Evolutionary conservation across 345 rosid species (phyloP).

Genomic region (Alliaria petiolata): DNA sequence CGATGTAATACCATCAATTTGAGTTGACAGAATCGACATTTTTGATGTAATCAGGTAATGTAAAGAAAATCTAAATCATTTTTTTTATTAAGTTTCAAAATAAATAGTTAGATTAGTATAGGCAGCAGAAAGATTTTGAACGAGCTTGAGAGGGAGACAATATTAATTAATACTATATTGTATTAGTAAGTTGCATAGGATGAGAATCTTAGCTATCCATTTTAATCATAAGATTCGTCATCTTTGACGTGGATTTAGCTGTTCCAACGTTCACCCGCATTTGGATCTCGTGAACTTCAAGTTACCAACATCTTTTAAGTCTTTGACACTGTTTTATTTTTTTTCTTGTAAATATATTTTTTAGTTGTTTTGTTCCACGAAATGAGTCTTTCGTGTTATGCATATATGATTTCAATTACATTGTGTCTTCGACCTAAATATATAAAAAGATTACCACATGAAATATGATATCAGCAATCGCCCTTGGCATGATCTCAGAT

Average conservation of each 20-base stretch:
- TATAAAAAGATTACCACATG: neutral
- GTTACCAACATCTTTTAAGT: slow-evolving; percentile 10
- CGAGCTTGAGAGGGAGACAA: slow-evolving; percentile 11
- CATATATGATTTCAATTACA: neutral
- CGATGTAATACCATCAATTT: no score
- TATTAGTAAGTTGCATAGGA: neutral
- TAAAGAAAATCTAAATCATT: neutral
- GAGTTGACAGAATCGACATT: no score
- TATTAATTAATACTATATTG: neutral
- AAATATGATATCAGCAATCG: no score
- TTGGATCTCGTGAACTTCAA: slow-evolving; percentile 28
- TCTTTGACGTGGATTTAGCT: slow-evolving; percentile 23
- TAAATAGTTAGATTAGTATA: neutral
- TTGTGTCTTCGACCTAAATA: no score
- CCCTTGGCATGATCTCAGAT: no score
- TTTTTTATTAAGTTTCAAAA: neutral
- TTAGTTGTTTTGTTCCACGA: neutral
- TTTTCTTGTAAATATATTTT: no score
- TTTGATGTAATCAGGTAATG: no score
- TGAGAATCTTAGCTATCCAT: slow-evolving; percentile 3
- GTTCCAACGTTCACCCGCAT: slow-evolving; percentile 22
- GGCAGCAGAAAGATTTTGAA: neutral
- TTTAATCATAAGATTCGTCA: slow-evolving; percentile 6
- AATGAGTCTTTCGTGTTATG: neutral
- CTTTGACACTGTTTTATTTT: neutral